A percentile compares a stretch with the other conserved stretches of the same genome.
These are phyloP conservation scores for Gloeopeniophorella convolvens DNA, from an alignment of 768 basidiomycete species.

Conservation along the genomic window DNA sequence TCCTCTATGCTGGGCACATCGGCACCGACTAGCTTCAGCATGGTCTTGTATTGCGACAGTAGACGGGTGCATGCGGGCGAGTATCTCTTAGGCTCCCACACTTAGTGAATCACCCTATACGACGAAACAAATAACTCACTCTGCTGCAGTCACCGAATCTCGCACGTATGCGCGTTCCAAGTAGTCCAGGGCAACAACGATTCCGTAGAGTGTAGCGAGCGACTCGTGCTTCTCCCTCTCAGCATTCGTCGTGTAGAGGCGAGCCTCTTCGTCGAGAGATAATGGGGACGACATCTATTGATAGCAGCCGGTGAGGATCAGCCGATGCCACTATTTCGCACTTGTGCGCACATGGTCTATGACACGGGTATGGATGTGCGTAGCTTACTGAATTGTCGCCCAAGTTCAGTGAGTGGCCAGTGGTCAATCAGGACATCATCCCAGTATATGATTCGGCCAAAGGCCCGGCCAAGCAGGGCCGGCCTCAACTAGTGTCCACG, in stretches of 20 bases:
- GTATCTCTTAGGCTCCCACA: constrained; percentile 57
- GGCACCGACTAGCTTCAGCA: constrained; percentile 91
- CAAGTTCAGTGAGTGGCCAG: too few relatives aligned
- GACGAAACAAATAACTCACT: constrained; percentile 50
- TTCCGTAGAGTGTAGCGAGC: constrained; percentile 84
- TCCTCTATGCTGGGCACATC: constrained; percentile 80
- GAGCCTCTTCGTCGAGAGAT: constrained; percentile 86
- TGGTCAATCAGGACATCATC: too few relatives aligned
- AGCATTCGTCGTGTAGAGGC: constrained; percentile 79
- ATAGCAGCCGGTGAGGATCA: too few relatives aligned
- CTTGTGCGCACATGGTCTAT: too few relatives aligned
- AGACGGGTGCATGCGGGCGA: constrained; percentile 92
- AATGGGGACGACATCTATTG: constrained; percentile 36
- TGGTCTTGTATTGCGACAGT: constrained; percentile 96
- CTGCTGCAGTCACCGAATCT: constrained; percentile 82
- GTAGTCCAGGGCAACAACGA: constrained; percentile 88
- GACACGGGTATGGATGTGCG: too few relatives aligned
- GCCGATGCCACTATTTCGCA: too few relatives aligned
- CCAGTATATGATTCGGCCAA: too few relatives aligned
- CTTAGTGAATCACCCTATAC: constrained; percentile 28
- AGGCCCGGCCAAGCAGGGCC: too few relatives aligned
- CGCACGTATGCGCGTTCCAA: constrained; percentile 94
- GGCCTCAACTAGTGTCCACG: too few relatives aligned
- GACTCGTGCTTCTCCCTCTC: constrained; percentile 87
- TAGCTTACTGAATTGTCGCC: too few relatives aligned